These are phyloP conservation scores for Debaryomyces tyrocola DNA, from an alignment of 805 yeast genomes.

Conservation along the genomic window DNA sequence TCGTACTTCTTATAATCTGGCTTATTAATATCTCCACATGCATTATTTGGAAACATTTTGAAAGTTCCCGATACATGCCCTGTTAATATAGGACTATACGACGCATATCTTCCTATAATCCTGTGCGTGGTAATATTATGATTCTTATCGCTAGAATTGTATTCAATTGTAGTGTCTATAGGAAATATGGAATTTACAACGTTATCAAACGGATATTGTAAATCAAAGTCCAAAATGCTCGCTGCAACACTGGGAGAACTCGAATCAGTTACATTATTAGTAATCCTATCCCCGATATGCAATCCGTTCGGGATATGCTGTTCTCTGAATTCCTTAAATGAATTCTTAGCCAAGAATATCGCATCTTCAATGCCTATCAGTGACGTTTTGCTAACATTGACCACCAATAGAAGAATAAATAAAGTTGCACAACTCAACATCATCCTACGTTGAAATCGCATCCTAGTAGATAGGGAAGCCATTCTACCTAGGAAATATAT, in stretches of 20 bases:
- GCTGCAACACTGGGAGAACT: neutral
- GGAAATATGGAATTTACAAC: constrained; percentile 44
- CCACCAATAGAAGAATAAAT: constrained; percentile 7
- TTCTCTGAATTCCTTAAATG: constrained; percentile 21
- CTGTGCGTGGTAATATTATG: constrained; percentile 15
- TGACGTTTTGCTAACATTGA: constrained; percentile 2
- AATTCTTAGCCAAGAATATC: constrained; percentile 23
- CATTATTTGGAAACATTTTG: constrained; percentile 26
- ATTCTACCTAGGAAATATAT: neutral
- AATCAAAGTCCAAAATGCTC: constrained; percentile 10
- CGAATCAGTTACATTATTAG: neutral
- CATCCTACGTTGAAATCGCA: constrained; percentile 9
- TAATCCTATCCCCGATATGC: neutral
- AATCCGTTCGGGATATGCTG: constrained; percentile 8
- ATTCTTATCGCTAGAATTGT: constrained; percentile 20
- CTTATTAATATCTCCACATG: constrained; percentile 23
- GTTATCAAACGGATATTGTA: constrained; percentile 33
- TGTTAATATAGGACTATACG: constrained; percentile 38
- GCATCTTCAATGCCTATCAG: constrained; percentile 24
- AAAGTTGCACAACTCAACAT: constrained; percentile 9
- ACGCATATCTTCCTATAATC: constrained; percentile 38
- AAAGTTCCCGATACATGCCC: constrained; percentile 23
- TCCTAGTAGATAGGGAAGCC: constrained; percentile 4
- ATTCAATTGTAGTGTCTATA: constrained; percentile 34
- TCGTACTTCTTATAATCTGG: constrained; percentile 11